Base-by-base conservation (phyloP, 2,329 filamentous ascomycete genomes). In the Penicillium janthinellum region DNA sequence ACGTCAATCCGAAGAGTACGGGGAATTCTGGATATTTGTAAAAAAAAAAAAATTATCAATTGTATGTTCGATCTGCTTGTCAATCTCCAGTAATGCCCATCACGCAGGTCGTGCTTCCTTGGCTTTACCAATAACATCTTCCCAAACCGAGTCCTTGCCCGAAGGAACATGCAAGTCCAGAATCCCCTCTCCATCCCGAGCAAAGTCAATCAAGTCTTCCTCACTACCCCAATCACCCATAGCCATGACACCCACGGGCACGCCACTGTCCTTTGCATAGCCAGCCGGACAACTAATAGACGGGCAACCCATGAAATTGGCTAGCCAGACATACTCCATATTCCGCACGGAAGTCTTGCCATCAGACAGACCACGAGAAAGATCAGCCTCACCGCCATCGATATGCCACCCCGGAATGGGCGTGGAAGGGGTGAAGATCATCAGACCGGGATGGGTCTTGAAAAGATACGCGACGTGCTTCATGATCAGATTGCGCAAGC, bases 311-410 rank as follows among this genome's bases (percentile, higher is more conserved):
- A 83, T 86, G 67, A 92, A 88, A 75, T 97, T 97, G 6, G 92
- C 90, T 38, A 96, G 77, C 84, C 90, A 96, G 15, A 90, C 87
- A 76, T 91, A 96, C 74, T 89, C 86, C 91, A 96, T 96, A 71
- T 86, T 90, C 28, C 84, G 81, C n/a, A 96, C 79, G 15, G 86
- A 88, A 61, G 78, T 81, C 72, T 95, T 92, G 0, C 83, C 88
- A 73, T 97, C 89, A 39, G 83, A 88, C 65, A 91, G 80, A 2
- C 93, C 93, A 49, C 81, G 77, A 7, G 71, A 66, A 4, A 87
- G 72, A 69, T 92, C 87, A n/a, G 79, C 79, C 15, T 87, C 79
- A 42, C 90, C 88, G 8, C 79, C 82, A 1, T 81, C 75, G 11
- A 88, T 86, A 44, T 85, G 84, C 90, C 90, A 96, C 11, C 92